phyloP scores from a whole-genome alignment of 176 grass and related monocot genomes.

The Carex cristatella region DNA sequence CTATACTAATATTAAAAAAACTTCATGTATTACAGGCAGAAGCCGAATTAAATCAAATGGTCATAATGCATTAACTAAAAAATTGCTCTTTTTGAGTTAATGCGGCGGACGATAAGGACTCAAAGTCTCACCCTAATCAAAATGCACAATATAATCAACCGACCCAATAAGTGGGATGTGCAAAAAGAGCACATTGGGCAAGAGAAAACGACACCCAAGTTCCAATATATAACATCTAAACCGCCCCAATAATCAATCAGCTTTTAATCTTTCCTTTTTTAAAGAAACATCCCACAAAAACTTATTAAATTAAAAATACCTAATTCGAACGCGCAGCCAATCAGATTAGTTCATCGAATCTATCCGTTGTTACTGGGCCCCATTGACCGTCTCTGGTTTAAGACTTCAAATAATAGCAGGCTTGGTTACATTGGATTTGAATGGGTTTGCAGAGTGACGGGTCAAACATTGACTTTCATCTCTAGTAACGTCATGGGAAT shows the following conservation, averaged over 20 bases:
- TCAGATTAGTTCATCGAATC: not conserved
- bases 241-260: slow-evolving; percentile 2
- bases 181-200: not conserved
- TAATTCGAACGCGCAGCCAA: not conserved
- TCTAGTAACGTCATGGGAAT: not conserved
- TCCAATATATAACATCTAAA: not conserved
- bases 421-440: not conserved
- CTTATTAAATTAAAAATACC: not conserved
- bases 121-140: not conserved
- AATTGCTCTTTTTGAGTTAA: too few species aligned
- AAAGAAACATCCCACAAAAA: not conserved
- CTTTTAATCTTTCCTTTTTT: not conserved
- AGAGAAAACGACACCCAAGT: not conserved
- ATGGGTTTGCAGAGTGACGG: not conserved
- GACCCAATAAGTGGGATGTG: not conserved
- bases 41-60: too few species aligned
- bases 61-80: too few species aligned
- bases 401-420: not conserved
- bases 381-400: not conserved
- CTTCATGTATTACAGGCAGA: too few species aligned
- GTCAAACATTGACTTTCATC: not conserved
- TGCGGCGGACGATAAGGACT: too few species aligned
- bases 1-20: too few species aligned
- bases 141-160: not conserved
- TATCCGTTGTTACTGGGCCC: not conserved